Evolutionary conservation across 1,284 basidiomycete genomes (phyloP).

Genomic region (Agaricales sp.): DNA sequence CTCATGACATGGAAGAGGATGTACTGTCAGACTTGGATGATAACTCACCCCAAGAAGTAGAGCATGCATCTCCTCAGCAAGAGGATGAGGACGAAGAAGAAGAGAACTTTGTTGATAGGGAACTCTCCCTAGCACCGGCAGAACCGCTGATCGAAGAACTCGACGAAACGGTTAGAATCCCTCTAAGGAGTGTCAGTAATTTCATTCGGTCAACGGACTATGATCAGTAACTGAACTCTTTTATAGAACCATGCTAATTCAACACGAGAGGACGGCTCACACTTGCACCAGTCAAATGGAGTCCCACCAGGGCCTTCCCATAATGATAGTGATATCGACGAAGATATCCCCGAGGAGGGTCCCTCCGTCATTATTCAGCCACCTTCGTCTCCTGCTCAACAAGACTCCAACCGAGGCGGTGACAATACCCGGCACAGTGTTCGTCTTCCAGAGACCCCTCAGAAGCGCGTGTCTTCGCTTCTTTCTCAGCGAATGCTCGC

Average conservation of each 20-base stretch:
- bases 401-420: not conserved
- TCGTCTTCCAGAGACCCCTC: not conserved
- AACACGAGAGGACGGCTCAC: too few species aligned
- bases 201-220: too few species aligned
- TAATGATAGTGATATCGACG: not conserved
- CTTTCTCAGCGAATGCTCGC: not conserved
- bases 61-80: not conserved
- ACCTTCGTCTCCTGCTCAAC: not conserved
- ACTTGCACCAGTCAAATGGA: too few species aligned
- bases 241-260: too few species aligned
- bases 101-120: constrained; percentile 19
- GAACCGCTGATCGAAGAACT: constrained; percentile 9
- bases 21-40: not conserved
- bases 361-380: not conserved
- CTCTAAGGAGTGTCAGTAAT: not conserved
- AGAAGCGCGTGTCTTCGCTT: not conserved
- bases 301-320: not conserved
- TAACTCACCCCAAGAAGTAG: too few species aligned
- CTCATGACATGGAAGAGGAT: not conserved
- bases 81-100: constrained; percentile 4
- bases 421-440: not conserved
- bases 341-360: not conserved
- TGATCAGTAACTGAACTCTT: too few species aligned
- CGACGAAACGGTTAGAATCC: not conserved
- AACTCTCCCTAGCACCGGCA: constrained; percentile 23